These are phyloP conservation scores for Colletotrichum siamense DNA, from an alignment of 2,329 filamentous ascomycete species.

Conservation along the genomic window DNA sequence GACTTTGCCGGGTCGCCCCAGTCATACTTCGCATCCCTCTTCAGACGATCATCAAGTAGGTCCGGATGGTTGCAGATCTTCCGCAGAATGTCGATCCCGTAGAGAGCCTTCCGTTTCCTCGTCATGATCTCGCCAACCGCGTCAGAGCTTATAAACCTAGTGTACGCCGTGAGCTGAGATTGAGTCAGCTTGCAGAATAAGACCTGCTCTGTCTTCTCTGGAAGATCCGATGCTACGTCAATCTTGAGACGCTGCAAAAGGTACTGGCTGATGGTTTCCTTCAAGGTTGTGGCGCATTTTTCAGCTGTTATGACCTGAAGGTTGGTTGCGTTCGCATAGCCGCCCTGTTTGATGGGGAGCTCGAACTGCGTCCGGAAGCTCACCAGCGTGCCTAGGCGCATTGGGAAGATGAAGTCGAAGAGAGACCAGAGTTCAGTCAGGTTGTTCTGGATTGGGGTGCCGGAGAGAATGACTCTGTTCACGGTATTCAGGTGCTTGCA, in stretches of 20 bases:
- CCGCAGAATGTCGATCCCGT: constrained; percentile 87
- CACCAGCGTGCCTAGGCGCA: constrained; percentile 90
- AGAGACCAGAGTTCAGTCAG: constrained; percentile 94
- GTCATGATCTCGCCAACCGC: constrained; percentile 85
- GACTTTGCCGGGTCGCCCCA: constrained; percentile 84
- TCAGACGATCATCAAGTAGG: constrained; percentile 69
- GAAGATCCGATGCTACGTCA: constrained; percentile 91
- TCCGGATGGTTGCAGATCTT: constrained; percentile 99
- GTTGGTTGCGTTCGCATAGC: constrained; percentile 94
- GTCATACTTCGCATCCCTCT: constrained; percentile 66
- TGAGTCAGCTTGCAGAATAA: constrained; percentile 92
- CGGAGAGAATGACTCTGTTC: constrained; percentile 91
- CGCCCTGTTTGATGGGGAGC: constrained; percentile 89
- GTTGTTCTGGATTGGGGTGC: constrained; percentile 98
- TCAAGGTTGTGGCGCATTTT: constrained; percentile 91
- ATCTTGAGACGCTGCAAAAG: constrained; percentile 90
- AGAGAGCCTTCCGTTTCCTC: constrained; percentile 79
- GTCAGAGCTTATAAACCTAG: constrained; percentile 79
- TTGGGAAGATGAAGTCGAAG: constrained; percentile 97
- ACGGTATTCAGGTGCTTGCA: constrained; percentile 93
- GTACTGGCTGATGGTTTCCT: constrained; percentile 93
- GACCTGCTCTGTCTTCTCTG: constrained; percentile 95
- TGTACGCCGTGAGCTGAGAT: constrained; percentile 80
- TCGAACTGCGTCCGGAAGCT: constrained; percentile 93
- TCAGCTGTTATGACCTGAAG: constrained; percentile 93